Base-by-base conservation (phyloP, 495 filamentous ascomycete genomes). In the Thermochaetoides thermophila region DNA sequence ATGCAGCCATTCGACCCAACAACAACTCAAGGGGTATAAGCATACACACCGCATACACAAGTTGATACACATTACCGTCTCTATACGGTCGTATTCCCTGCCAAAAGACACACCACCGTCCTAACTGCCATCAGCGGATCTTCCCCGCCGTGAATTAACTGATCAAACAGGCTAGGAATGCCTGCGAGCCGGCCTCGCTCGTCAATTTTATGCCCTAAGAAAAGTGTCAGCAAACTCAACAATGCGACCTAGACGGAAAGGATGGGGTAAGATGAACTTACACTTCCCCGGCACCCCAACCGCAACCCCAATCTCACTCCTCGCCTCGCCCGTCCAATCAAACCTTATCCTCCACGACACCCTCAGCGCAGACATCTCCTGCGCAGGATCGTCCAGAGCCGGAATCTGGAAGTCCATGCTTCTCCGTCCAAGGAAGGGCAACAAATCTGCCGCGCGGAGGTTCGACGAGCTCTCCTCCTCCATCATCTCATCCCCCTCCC, bases 251-350 rank as follows among this genome's bases (percentile, higher is more conserved):
- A 4, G 7, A 23, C 27, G 7, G 14, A 16, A 39, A 17, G 17
- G 15, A 23, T 32, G 9, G 13, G 18, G 7, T 22, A 30, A 6
- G n/a, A 18, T 33, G 29, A 61, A n/a, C 66, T 58, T 49, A 71
- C 73, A 76, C 29, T 57, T 66, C 29, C 49, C 52, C 19, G 70
- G 69, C 13, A 63, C 38, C 8, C 58, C 53, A 3, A 65, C 57
- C 37, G 59, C 36, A 17, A 65, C 58, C 2, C 49, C 42, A 17
- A 77, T 46, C 29, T 50, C 51, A 37, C 62, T 71, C 47, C 65
- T 58, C 4, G 70, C 70, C 46, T 78, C 71, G 4, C 73, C 73
- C 0, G 69, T 71, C 71, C 71, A 75, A 44, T 76, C 71, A 49
- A 78, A 74, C 9, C 52, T 45, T 24, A 76, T 69, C 19, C 44